Evolutionary conservation across 768 basidiomycete species (phyloP).

Genomic region (Hirschioporus abietinus): DNA sequence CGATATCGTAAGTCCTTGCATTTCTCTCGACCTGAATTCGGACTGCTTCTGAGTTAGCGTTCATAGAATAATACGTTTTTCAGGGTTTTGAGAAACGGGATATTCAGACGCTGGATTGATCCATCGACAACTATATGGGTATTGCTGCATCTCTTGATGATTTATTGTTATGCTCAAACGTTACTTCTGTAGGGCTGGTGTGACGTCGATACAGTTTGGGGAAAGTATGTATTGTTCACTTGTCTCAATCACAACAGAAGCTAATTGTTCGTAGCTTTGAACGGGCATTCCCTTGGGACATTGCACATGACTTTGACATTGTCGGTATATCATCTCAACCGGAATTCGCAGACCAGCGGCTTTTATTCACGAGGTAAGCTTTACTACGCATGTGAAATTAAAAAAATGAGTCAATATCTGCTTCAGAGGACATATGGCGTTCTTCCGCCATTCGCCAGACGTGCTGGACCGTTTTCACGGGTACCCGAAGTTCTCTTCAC

Average conservation of each 20-base stretch:
- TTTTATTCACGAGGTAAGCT: conserved; percentile 3
- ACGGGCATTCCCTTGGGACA: conserved; percentile 4
- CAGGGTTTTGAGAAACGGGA: background rate
- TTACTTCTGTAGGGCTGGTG: background rate
- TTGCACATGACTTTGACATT: conserved; percentile 3
- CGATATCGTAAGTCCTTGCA: background rate
- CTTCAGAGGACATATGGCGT: conserved; percentile 4
- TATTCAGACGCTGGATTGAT: conserved; percentile 3
- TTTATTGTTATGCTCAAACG: background rate
- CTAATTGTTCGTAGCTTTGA: conserved; percentile 1
- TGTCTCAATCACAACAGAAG: background rate
- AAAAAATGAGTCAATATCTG: background rate
- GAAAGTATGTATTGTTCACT: background rate
- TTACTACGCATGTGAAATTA: background rate
- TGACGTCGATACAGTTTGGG: conserved; percentile 3
- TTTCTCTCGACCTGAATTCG: background rate
- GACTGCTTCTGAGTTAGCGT: background rate
- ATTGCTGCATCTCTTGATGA: background rate
- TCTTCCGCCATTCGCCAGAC: conserved; percentile 3
- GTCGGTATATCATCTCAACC: background rate
- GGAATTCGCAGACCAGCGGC: background rate
- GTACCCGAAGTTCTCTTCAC: conserved; percentile 2
- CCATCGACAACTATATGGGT: conserved; percentile 2
- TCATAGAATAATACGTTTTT: background rate
- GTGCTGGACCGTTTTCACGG: background rate